Base-by-base conservation (phyloP, 148 eudicot genomes). In the Nyssa sinensis region DNA sequence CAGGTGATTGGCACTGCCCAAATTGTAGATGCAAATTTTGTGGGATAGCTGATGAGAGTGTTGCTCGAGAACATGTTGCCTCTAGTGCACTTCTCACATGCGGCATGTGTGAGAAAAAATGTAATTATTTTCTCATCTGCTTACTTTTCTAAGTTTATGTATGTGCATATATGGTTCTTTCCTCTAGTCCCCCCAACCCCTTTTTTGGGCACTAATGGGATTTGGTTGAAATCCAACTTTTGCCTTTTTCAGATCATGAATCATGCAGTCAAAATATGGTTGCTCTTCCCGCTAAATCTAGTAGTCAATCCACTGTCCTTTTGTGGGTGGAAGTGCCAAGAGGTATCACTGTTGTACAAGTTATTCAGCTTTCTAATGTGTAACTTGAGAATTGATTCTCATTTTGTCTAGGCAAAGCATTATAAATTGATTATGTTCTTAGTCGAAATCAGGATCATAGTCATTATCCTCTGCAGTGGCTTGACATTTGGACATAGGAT, bases 1-100 rank as follows among this genome's bases (percentile, higher is more conserved):
- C 87, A 19, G 99, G 93, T 30, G 98, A 95, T 84, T 95, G 99
- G 99, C 94, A 91, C 77, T 95, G 99, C 71, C 90, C 94, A 39
- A 93, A 95, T 75, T 95, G 99, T 81, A 88, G 86, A 27, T 95
- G 99, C 84, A 90, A 87, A 83, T 85, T 86, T 70, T 95, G 99
- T 80, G 88, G 89, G 67, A 73, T 79, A 44, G 91, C 84, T 37
- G 81, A 80, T 72, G 83, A 35, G 70, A 74, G 64, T 78, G 28
- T 60, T 66, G 66, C 68, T 51, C 77, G 83, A 68, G 87, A 73
- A 66, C 64, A 81, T 65, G 83, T 75, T 35, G 62, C 53, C 67
- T 68, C 81, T 65, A 77, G 70, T 74, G 70, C 74, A 49, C 81
- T 90, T 64, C 74, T 72, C 74, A 72, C 74, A 32, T 95, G 99